These are phyloP conservation scores for Rhodotorula sp. DNA, from an alignment of 1,284 basidiomycete species.

Conservation along the genomic window DNA sequence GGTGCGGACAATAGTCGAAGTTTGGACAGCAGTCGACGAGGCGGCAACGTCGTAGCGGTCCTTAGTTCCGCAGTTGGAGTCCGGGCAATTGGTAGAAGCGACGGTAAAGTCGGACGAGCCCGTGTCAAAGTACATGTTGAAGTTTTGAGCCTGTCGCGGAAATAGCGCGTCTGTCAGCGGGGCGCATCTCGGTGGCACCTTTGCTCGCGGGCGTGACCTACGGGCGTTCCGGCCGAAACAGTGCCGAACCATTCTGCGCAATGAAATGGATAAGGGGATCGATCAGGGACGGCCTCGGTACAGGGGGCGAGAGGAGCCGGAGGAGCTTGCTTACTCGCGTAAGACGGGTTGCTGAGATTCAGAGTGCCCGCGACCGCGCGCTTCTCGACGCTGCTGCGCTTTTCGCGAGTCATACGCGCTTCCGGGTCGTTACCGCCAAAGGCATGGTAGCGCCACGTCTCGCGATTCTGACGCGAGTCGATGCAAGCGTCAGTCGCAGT, in stretches of 20 bases:
- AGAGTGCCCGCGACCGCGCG: not conserved
- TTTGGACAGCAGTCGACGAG: conserved; percentile 9
- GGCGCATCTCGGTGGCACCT: conserved; percentile 15
- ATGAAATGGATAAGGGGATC: not conserved
- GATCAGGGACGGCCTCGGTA: not conserved
- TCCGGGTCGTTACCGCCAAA: conserved; percentile 2
- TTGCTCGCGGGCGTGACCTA: not conserved
- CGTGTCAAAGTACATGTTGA: conserved; percentile 50
- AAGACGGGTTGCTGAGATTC: not conserved
- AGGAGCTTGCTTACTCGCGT: not conserved
- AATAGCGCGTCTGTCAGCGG: conserved; percentile 28
- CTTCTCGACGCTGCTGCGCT: conserved; percentile 7
- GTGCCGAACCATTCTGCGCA: conserved; percentile 26
- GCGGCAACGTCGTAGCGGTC: conserved; percentile 24
- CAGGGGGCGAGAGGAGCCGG: no score
- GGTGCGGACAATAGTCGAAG: conserved; percentile 15
- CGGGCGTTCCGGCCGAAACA: conserved; percentile 27
- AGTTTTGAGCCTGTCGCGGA: conserved; percentile 45
- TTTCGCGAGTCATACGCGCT: not conserved
- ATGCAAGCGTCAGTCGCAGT: not conserved
- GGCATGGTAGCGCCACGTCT: conserved; percentile 6
- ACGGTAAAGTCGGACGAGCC: conserved; percentile 50
- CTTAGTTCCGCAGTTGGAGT: conserved; percentile 24
- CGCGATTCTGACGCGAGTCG: not conserved
- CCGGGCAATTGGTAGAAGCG: conserved; percentile 27